phyloP scores from a whole-genome alignment of 129 eudicot species.

The Dittrichia graveolens region DNA sequence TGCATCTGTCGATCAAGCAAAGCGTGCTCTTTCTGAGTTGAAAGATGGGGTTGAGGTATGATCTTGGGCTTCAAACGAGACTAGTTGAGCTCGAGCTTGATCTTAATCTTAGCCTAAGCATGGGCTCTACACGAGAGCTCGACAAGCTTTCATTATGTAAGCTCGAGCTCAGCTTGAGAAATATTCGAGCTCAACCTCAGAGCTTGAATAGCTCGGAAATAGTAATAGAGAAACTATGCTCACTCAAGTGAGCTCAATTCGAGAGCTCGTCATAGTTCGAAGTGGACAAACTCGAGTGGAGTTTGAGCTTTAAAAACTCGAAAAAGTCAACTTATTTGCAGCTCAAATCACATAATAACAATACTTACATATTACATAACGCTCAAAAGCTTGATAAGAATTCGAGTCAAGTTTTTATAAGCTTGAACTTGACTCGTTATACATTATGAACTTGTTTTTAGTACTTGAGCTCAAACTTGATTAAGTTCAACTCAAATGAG shows the following conservation, averaged over 20 bases:
- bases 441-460: background rate
- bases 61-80: background rate
- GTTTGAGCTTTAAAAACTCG: slow-evolving; percentile 1
- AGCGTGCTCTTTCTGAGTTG: slow-evolving; percentile 47
- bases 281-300: background rate
- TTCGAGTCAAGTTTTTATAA: background rate
- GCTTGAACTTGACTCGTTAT: background rate
- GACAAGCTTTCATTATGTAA: background rate
- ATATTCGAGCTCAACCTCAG: background rate
- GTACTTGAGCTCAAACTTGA: background rate
- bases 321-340: background rate
- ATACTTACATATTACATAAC: background rate
- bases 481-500: background rate
- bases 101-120: background rate
- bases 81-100: background rate
- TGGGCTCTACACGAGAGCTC: background rate
- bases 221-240: background rate
- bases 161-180: slow-evolving; percentile 15
- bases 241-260: background rate
- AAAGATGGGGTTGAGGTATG: slow-evolving; percentile 54
- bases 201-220: background rate
- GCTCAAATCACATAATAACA: background rate
- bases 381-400: background rate
- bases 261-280: background rate
- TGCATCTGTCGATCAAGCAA: slow-evolving; percentile 42